Conservation (phyloP, 768 basidiomycete species). For the Agaricus bisporus region DNA sequence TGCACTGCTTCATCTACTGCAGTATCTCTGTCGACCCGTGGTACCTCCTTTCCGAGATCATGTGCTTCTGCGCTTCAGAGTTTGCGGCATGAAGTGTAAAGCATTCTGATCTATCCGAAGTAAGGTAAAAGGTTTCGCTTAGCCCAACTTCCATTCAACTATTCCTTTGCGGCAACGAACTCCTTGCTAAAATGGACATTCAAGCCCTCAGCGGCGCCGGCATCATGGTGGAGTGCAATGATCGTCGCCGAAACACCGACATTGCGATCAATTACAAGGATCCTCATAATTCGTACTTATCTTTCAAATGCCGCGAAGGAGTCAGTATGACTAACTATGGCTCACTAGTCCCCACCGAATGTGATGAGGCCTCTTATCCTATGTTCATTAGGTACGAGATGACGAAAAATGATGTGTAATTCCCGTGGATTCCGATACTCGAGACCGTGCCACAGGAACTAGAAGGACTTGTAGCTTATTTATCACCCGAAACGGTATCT, state of each 20-base stretch:
- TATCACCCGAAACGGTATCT: neutral
- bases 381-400: no score
- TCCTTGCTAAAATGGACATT: neutral
- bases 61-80: neutral
- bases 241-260: slow-evolving; percentile 1
- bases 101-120: slow-evolving; percentile 8
- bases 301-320: neutral
- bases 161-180: neutral
- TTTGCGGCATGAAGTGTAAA: no score
- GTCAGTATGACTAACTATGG: neutral
- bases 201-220: slow-evolving; percentile 1
- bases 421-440: neutral
- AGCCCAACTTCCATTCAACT: neutral
- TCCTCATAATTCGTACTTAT: neutral
- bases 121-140: slow-evolving; percentile 1
- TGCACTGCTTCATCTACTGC: slow-evolving; percentile 5
- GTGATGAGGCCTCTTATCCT: no score
- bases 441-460: neutral
- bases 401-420: neutral
- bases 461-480: no score
- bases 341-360: neutral
- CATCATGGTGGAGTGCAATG: neutral
- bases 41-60: slow-evolving; percentile 2
- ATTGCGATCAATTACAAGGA: neutral
- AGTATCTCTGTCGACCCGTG: neutral